Evolutionary conservation across 1,139 yeast genomes (phyloP), one percentile per base, ranked within the genome.

Genomic region (Hyphopichia fennica): DNA sequence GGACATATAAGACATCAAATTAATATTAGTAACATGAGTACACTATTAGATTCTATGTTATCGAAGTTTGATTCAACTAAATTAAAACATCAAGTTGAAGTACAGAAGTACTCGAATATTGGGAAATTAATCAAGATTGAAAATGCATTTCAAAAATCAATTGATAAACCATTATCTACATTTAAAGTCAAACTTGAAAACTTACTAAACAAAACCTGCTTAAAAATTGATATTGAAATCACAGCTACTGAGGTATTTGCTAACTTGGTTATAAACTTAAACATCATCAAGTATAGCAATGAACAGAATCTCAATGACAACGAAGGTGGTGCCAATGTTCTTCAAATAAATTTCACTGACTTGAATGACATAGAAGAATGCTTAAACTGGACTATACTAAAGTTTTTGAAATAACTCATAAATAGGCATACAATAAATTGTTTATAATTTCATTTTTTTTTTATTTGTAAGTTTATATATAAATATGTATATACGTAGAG

Each of bases 1-100:
- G 89, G 90, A 2, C 84, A 82, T 50, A 74, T 83, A 43, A 77
- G 81, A 43, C 95, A 87, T 53, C 82, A 82, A 49, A 63, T 73
- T 40, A 68, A 77, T 37, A 58, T 82, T 31, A 59, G 63, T 32
- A 65, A 75, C 31, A 63, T 82, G 46, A 50, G 63, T 13, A 64
- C 67, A 31, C 65, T 81, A 3, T 53, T 83, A 18, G 63, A 70
- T 8, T 62, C 72, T 25, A 46, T 60, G 6, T 44, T 57, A 3
- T 45, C 49, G 5, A 48, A 54, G 40, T 54, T 57, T 38, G 46
- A 55, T 20, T 47, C 28, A 4, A 10, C 60, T 11, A 45, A 53
- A n/a, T 40, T 58, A 29, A 56, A 49, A 29, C 55, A 50, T 30
- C 50, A 48, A 19, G 54, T 54, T 4, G 44, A 51, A 3, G 47